Base-by-base conservation (phyloP, 1,139 yeast species). In the Magnusiomyces suaveolens region DNA sequence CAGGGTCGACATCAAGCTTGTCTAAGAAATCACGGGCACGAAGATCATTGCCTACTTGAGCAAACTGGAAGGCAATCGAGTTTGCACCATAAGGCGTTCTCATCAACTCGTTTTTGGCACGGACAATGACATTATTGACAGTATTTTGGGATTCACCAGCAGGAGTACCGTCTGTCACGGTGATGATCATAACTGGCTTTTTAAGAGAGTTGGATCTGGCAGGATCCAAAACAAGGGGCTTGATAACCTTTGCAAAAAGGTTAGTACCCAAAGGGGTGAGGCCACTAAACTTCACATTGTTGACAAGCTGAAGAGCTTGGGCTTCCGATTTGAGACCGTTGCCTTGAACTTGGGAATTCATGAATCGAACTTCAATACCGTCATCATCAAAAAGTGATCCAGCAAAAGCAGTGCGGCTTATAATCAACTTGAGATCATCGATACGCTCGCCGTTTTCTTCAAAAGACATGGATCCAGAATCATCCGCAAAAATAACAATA, bases 361-460 rank as follows among this genome's bases (percentile, higher is more conserved):
- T 63, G 62, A 68, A 68, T 41, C 70, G 60, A 16, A 68, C 66
- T 48, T 66, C 64, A 32, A 68, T 64, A 21, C 71, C 71, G 55
- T 68, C 68, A n/a, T 62, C 60, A 52, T 68, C 71, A 52, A 67
- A 67, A 41, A 67, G 58, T 3, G 69, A 57, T 4, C 67, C 67
- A 14, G 69, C 70, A 50, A 58, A 66, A 3, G 70, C 67, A n/a
- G 66, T 62, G n/a, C 69, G 61, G 51, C 61, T 59, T 48, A 68
- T 55, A 41, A 68, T 68, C 46, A 68, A 59, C 59, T 67, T 66
- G 52, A 68, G 59, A 53, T 68, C 71, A 41, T 67, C 70, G 52
- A 68, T 67, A 48, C 71, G 65, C 55, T 67, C 69, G n/a, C 71
- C 71, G 51, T 65, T 65, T 56, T 67, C 71, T 56, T 67, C 70